These are phyloP conservation scores for Vaccinium vitisidaea DNA, from an alignment of 148 eudicot genomes.

Conservation along the genomic window DNA sequence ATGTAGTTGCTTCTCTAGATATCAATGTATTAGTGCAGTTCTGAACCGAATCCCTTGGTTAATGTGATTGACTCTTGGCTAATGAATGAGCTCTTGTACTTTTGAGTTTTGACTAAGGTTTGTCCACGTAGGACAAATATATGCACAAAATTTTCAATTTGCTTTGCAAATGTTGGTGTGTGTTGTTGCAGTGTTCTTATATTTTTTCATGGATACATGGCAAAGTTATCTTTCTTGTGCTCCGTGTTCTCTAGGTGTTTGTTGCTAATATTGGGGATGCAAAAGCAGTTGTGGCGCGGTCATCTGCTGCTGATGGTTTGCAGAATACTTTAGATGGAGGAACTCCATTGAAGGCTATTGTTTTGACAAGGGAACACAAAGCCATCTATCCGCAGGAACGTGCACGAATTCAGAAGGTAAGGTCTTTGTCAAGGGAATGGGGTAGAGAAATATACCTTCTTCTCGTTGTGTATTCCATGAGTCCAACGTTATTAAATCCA, in stretches of 20 bases:
- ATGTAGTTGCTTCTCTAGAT: not conserved
- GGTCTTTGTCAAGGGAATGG: not conserved
- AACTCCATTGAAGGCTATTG: slow-evolving; percentile 67
- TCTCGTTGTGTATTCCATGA: not conserved
- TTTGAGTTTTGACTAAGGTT: not conserved
- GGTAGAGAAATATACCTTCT: not conserved
- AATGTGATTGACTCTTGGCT: not conserved
- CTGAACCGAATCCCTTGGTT: not conserved
- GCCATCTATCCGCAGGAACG: slow-evolving; percentile 90
- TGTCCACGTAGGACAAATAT: not conserved
- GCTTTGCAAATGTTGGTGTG: not conserved
- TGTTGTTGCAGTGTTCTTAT: not conserved
- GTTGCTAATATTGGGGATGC: slow-evolving; percentile 95
- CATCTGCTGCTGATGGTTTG: slow-evolving; percentile 35
- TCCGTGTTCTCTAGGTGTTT: slow-evolving; percentile 52
- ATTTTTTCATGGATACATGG: not conserved
- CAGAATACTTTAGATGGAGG: slow-evolving; percentile 31
- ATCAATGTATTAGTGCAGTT: not conserved
- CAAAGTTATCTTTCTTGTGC: not conserved
- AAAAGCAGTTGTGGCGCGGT: slow-evolving; percentile 80
- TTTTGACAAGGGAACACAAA: slow-evolving; percentile 87
- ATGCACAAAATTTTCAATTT: not conserved
- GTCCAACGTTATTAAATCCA: not conserved
- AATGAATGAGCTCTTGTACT: not conserved
- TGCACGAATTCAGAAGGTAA: slow-evolving; percentile 78